Evolutionary conservation across 169 alveolate species (phyloP), one percentile per base, ranked within the genome.

Genomic region (Plasmodium coatneyi): DNA sequence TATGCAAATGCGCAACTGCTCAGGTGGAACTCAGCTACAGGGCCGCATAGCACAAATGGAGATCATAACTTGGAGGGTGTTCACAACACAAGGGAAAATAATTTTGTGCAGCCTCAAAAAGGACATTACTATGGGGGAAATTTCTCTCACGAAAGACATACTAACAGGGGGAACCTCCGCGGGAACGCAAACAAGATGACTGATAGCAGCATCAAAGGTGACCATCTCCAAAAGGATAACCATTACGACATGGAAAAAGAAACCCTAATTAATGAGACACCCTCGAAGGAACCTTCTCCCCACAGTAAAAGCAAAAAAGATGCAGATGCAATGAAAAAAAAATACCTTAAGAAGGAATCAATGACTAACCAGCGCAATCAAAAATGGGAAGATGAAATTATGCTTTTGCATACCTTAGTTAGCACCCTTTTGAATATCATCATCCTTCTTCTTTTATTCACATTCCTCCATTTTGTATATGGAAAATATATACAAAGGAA

Each of bases 371-470:
- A 82, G 36, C 16, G 52, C 52, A 19, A 12, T 9, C n/a, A 32
- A 34, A 84, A 43, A 34, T 25, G 19, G 60, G 79, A 71, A 84
- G 49, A 84, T 22, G 92, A 84, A 32, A 84, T 84, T 22, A 12
- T 71, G 16, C 78, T 84, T 25, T 19, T 84, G 46, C 71, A 84
- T 71, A 84, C 54, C 7, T 84, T 41, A 41, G 60, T 84, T 84
- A 84, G 92, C n/a, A 54, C 81, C 36, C 92, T 84, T 71, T 43
- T 84, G 41, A 70, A 84, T 10, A 84, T 71, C 60, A 72, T 84
- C 19, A 28, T 6, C 78, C 25, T 84, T 9, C 22, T 71, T 19
- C 54, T 70, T 43, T 71, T 84, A 12, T 25, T 84, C 16, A n/a
- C 36, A 43, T 36, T 71, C 19, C 54, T 84, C 43, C 52, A 84